These are phyloP conservation scores for Hyaloscypha bicolor DNA, from an alignment of 495 filamentous ascomycete genomes.

Conservation along the genomic window DNA sequence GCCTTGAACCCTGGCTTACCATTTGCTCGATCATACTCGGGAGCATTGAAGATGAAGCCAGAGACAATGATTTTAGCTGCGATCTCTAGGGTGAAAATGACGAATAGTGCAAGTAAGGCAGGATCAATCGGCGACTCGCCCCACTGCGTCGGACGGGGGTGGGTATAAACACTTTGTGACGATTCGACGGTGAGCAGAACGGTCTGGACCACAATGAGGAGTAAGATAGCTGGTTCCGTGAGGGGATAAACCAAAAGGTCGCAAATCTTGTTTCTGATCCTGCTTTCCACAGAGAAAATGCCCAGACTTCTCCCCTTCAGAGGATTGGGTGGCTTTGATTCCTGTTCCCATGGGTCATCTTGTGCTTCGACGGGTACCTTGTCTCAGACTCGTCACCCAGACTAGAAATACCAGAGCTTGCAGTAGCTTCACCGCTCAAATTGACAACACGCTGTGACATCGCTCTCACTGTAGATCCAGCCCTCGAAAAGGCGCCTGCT, in stretches of 20 bases:
- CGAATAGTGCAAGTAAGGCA: constrained; percentile 78
- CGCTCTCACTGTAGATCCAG: constrained; percentile 90
- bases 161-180: constrained; percentile 63
- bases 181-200: constrained; percentile 84
- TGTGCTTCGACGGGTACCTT: constrained; percentile 22
- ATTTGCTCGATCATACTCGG: constrained; percentile 80
- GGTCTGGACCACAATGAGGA: constrained; percentile 86
- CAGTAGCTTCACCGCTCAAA: constrained; percentile 70
- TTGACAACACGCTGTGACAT: constrained; percentile 99
- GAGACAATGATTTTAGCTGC: constrained; percentile 84
- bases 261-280: constrained; percentile 72
- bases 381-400: constrained; percentile 25
- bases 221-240: constrained; percentile 82
- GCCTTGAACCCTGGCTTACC: constrained; percentile 69
- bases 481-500: constrained; percentile 64
- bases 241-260: constrained; percentile 84
- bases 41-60: constrained; percentile 83
- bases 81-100: constrained; percentile 88
- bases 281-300: constrained; percentile 77
- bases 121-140: constrained; percentile 72
- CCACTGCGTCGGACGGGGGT: constrained; percentile 58
- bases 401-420: constrained; percentile 22
- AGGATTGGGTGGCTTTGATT: constrained; percentile 60
- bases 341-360: constrained; percentile 23
- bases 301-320: constrained; percentile 85